phyloP scores from a whole-genome alignment of 208 protist species.

The Histomonas meleagridis region DNA sequence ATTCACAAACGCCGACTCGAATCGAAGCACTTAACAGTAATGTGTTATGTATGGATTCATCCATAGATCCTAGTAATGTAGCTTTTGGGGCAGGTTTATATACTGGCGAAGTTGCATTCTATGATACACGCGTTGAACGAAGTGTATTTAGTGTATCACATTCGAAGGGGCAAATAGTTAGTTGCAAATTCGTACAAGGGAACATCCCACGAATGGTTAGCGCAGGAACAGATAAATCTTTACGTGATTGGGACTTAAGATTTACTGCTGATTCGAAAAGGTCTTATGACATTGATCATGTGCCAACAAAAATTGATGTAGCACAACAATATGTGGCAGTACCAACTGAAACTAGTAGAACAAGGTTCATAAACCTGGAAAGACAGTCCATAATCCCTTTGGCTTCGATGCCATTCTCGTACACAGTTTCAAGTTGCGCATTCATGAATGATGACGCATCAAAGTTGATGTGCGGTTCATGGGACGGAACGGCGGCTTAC shows the following conservation, averaged over 20 bases:
- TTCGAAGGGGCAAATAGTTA: not conserved
- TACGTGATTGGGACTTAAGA: not conserved
- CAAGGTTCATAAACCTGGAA: not conserved
- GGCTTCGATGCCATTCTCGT: not conserved
- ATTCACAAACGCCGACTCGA: not conserved
- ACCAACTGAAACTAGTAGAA: not conserved
- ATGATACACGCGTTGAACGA: not conserved
- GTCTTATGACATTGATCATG: not conserved
- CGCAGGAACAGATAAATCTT: not conserved
- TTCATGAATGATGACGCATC: not conserved
- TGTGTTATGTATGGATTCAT: not conserved
- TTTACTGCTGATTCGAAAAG: not conserved
- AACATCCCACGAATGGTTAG: not conserved
- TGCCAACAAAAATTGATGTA: not conserved
- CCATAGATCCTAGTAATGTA: not conserved
- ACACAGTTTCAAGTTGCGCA: not conserved
- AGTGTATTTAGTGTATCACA: not conserved
- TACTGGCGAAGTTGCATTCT: not conserved
- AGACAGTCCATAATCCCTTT: not conserved
- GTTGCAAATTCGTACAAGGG: not conserved
- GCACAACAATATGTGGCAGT: not conserved
- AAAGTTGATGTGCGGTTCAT: not conserved
- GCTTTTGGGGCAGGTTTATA: not conserved
- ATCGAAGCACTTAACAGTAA: not conserved
- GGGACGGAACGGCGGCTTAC: conserved; percentile 10